Evolutionary conservation across 768 basidiomycete species (phyloP).

Genomic region (Chalciporus sphaerocephalus): DNA sequence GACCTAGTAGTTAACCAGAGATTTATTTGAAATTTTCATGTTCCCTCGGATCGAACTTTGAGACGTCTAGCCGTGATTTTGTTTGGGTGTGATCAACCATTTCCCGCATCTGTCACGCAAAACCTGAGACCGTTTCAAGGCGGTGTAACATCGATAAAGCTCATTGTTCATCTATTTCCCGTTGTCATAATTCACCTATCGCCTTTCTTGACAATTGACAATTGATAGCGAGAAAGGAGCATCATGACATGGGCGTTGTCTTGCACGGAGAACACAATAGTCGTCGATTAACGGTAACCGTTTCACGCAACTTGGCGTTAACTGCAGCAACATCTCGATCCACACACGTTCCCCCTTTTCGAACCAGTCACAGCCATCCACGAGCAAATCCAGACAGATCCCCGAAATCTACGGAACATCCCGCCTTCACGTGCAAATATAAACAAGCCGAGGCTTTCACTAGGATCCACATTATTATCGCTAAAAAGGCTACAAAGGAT

Average conservation of each 20-base stretch:
- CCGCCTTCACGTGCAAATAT: neutral
- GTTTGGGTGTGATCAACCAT: too few relatives aligned
- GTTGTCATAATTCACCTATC: conserved; percentile 5
- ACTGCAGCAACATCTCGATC: neutral
- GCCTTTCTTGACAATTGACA: conserved; percentile 22
- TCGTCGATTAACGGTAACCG: neutral
- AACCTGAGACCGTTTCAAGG: neutral
- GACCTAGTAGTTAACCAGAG: too few relatives aligned
- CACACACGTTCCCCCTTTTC: neutral
- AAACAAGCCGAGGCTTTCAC: neutral
- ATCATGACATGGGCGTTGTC: neutral
- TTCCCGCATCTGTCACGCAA: too few relatives aligned
- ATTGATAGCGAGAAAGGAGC: conserved; percentile 20
- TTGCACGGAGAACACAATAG: neutral
- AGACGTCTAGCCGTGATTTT: too few relatives aligned
- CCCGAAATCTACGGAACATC: neutral
- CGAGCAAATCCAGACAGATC: neutral
- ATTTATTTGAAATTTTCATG: too few relatives aligned
- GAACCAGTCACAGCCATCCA: neutral
- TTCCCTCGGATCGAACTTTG: too few relatives aligned
- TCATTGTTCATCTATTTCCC: conserved; percentile 25
- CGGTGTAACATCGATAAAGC: conserved; percentile 14
- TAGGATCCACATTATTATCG: neutral
- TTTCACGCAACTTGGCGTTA: neutral
- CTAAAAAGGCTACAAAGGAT: conserved; percentile 18